Percentiles rank a stretch among this genome's conserved stretches.
Conservation (phyloP, 2,329 filamentous ascomycete genomes). For the Cordyceps cicadae region DNA sequence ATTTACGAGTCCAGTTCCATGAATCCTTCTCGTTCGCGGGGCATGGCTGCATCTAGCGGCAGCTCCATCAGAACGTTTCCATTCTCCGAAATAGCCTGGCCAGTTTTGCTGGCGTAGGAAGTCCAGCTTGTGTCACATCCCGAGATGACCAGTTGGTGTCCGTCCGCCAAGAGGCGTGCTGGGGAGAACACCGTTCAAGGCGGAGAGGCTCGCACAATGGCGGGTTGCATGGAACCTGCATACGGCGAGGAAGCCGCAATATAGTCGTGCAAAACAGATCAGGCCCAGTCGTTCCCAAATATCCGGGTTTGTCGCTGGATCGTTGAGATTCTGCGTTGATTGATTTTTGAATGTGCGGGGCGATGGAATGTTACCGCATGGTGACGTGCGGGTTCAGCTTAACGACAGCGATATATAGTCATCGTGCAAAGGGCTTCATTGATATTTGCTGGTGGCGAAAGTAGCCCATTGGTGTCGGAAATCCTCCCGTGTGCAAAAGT, state of each 20-base stretch:
- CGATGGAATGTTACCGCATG: background rate
- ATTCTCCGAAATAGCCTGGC: background rate
- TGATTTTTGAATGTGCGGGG: background rate
- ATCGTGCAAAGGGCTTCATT: background rate
- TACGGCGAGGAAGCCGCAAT: background rate
- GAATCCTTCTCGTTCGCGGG: background rate
- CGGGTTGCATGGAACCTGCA: background rate
- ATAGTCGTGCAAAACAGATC: background rate
- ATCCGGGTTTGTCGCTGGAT: no score
- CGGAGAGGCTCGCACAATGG: background rate
- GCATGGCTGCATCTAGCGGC: background rate
- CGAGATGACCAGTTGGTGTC: background rate
- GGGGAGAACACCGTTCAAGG: background rate
- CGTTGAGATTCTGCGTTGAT: background rate
- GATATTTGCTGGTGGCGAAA: background rate
- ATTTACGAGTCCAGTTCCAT: constrained; percentile 9
- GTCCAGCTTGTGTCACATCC: background rate
- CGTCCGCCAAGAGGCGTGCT: background rate
- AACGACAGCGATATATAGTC: background rate
- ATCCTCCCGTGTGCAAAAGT: background rate
- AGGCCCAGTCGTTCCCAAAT: background rate
- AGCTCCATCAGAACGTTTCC: background rate
- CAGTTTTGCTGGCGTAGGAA: background rate
- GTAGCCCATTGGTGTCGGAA: background rate
- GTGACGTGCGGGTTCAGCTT: background rate